Conservation (phyloP, 495 filamentous ascomycete species). For the Aspergillus wentii region DNA sequence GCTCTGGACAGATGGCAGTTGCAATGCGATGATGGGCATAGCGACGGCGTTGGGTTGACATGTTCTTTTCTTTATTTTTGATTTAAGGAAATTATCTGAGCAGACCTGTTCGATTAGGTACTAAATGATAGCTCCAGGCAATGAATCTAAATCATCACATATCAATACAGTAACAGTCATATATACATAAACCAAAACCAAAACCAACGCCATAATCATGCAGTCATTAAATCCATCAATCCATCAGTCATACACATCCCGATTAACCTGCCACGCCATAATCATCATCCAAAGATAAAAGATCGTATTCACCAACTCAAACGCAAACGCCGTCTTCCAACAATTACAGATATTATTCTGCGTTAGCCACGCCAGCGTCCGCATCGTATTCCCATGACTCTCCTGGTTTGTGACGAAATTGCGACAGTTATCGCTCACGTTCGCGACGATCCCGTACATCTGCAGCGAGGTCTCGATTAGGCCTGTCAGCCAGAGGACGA, state of each 20-base stretch:
- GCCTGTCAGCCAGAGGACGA: slow-evolving; percentile 87
- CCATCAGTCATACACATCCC: slow-evolving; percentile 46
- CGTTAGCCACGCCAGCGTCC: slow-evolving; percentile 81
- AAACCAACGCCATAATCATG: slow-evolving; percentile 5
- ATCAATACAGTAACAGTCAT: too few species aligned
- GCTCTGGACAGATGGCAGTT: too few species aligned
- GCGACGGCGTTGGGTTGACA: slow-evolving; percentile 32
- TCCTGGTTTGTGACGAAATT: slow-evolving; percentile 54
- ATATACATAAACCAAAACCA: slow-evolving; percentile 4
- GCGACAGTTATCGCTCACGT: slow-evolving; percentile 76
- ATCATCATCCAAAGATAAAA: slow-evolving; percentile 95
- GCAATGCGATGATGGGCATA: slow-evolving; percentile 31
- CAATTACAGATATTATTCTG: slow-evolving; percentile 78
- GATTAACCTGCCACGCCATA: slow-evolving; percentile 84
- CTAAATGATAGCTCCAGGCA: too few species aligned
- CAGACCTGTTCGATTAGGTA: too few species aligned
- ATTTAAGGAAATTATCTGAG: background rate
- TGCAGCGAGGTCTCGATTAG: slow-evolving; percentile 87
- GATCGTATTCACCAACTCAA: slow-evolving; percentile 71
- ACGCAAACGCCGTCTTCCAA: slow-evolving; percentile 58
- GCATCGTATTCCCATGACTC: slow-evolving; percentile 50
- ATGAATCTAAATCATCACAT: background rate
- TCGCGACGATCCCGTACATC: slow-evolving; percentile 73
- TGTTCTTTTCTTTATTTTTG: slow-evolving; percentile 1
- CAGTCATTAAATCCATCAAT: slow-evolving; percentile 3